Evolutionary conservation across 164 flowering plant genomes (phyloP).

Genomic region (Echeveria elegans): DNA sequence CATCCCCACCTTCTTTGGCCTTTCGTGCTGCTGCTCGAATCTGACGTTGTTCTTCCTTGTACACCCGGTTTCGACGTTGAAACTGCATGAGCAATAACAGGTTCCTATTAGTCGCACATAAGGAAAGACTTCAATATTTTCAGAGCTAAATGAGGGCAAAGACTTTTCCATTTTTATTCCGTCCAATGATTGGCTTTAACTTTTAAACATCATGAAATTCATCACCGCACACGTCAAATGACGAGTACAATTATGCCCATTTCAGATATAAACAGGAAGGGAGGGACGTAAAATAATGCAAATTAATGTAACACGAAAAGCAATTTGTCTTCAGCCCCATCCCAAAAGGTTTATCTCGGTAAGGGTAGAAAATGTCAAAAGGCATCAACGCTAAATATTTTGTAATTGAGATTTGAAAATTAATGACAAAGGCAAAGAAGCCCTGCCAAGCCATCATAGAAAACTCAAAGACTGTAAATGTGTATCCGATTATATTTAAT

Average conservation of each 20-base stretch:
- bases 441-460: not conserved
- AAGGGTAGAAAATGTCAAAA: no score
- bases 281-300: not conserved
- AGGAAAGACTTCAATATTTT: not conserved
- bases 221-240: not conserved
- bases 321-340: not conserved
- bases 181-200: not conserved
- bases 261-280: not conserved
- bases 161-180: not conserved
- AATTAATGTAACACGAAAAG: not conserved
- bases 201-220: not conserved
- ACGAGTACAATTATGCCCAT: not conserved
- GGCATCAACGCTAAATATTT: not conserved
- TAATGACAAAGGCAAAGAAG: not conserved
- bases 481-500: not conserved
- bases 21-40: conserved; percentile 74
- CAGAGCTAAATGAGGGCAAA: not conserved
- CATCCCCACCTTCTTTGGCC: conserved; percentile 49
- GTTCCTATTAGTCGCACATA: not conserved
- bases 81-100: conserved; percentile 36
- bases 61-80: conserved; percentile 77
- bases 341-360: not conserved
- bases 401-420: not conserved
- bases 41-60: conserved; percentile 94
- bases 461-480: not conserved